Evolutionary conservation across 2,329 filamentous ascomycete species (phyloP).

Genomic region (Ilyonectria mors-panacis): DNA sequence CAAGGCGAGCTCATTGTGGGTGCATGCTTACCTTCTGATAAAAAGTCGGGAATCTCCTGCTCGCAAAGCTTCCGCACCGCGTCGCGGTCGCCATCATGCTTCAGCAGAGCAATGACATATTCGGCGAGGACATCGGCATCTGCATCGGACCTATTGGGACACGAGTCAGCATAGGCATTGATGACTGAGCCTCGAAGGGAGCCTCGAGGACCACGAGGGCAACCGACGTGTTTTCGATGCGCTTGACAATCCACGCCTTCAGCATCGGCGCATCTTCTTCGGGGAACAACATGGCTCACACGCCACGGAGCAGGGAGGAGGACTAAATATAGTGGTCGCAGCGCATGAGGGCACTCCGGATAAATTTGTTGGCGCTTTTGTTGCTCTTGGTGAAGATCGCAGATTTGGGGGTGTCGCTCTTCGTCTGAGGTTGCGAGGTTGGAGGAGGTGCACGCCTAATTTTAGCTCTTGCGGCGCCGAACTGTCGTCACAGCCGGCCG

Average conservation of each 20-base stretch:
- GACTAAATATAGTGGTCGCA: conserved; percentile 1
- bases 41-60: conserved; percentile 81
- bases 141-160: conserved; percentile 75
- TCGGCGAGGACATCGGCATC: conserved; percentile 87
- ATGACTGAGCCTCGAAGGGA: conserved; percentile 20
- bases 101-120: conserved; percentile 84
- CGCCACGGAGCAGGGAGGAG: conserved; percentile 1
- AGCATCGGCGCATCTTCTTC: conserved; percentile 75
- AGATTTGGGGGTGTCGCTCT: conserved; percentile 13
- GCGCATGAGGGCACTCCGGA: conserved; percentile 16
- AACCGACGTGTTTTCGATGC: conserved; percentile 81
- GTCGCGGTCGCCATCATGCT: conserved; percentile 76
- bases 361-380: not conserved
- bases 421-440: conserved; percentile 32
- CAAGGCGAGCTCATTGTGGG: not conserved
- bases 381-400: not conserved
- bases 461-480: conserved; percentile 34
- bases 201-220: conserved; percentile 20
- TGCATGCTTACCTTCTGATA: conserved; percentile 70
- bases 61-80: conserved; percentile 78
- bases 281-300: conserved; percentile 69
- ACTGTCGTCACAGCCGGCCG: conserved; percentile 40
- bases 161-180: conserved; percentile 30
- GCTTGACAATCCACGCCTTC: conserved; percentile 84
- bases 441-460: conserved; percentile 30